Evolutionary conservation across 208 protist species (phyloP).

Genomic region (Strigomonas culicis): DNA sequence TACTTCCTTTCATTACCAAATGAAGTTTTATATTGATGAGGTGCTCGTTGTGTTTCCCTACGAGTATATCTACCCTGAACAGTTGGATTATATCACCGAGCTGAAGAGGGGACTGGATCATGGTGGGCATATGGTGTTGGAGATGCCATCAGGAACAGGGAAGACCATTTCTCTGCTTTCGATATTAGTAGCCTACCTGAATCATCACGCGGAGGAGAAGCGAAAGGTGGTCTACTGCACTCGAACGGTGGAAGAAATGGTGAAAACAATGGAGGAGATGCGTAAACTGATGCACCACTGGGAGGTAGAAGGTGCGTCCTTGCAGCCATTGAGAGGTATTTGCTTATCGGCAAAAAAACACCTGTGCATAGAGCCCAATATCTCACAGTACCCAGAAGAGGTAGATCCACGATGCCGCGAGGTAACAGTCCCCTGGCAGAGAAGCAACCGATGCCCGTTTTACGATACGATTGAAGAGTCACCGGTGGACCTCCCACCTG

Average conservation of each 20-base stretch:
- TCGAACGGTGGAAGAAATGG: slow-evolving; percentile 98
- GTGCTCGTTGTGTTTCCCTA: slow-evolving; percentile 98
- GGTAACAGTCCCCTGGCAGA: slow-evolving; percentile 94
- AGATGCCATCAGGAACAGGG: slow-evolving; percentile 99
- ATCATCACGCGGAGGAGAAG: slow-evolving; percentile 88
- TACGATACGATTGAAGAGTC: slow-evolving; percentile 73
- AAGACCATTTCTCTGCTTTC: slow-evolving; percentile 99
- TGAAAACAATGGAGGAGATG: slow-evolving; percentile 96
- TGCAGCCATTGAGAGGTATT: slow-evolving; percentile 64
- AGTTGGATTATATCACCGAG: slow-evolving; percentile 98
- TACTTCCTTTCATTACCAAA: slow-evolving; percentile 19
- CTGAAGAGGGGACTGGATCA: slow-evolving; percentile 94
- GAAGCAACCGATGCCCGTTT: slow-evolving; percentile 56
- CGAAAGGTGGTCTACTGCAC: slow-evolving; percentile 99
- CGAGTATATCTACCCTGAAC: slow-evolving; percentile 98
- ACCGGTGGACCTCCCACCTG: slow-evolving; percentile 77
- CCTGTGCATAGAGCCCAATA: slow-evolving; percentile 94
- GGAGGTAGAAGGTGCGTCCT: slow-evolving; percentile 44
- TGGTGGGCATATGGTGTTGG: slow-evolving; percentile 95
- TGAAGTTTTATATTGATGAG: slow-evolving; percentile 97
- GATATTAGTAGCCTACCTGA: slow-evolving; percentile 94
- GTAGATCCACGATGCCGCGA: slow-evolving; percentile 94
- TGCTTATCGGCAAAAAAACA: slow-evolving; percentile 94
- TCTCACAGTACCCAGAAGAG: slow-evolving; percentile 57
- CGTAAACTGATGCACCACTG: slow-evolving; percentile 79